A percentile compares a stretch with the other conserved stretches of the same genome.
Evolutionary conservation across 768 basidiomycete species (phyloP).

Genomic region (Scleroderma citrinum): DNA sequence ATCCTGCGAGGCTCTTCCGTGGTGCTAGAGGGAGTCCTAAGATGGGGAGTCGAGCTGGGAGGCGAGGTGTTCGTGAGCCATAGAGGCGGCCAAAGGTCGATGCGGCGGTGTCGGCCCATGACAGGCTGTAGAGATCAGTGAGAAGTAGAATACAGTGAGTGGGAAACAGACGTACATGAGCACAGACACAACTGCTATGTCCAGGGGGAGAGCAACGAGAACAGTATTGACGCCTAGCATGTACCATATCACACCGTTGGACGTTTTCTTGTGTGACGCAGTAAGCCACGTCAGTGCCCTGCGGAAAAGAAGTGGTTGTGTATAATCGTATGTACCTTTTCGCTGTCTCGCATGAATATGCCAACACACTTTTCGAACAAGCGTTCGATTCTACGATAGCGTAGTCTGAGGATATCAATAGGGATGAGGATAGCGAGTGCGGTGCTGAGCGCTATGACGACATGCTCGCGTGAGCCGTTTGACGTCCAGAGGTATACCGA

Average conservation of each 20-base stretch:
- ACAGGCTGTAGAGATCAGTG: constrained; percentile 49
- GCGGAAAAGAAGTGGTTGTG: neutral
- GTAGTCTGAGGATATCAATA: constrained; percentile 72
- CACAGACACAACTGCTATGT: constrained; percentile 85
- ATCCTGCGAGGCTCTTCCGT: constrained; percentile 82
- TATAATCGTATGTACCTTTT: constrained; percentile 46
- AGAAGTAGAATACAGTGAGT: neutral
- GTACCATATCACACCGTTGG: constrained; percentile 88
- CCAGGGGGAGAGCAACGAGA: constrained; percentile 70
- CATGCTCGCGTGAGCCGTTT: constrained; percentile 40
- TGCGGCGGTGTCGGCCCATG: constrained; percentile 94
- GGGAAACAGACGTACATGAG: constrained; percentile 58
- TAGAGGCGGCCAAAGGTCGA: constrained; percentile 88
- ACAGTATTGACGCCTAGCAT: constrained; percentile 80
- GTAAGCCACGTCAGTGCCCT: neutral
- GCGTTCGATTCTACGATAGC: constrained; percentile 55
- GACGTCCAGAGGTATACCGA: constrained; percentile 52
- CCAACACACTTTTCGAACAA: constrained; percentile 69
- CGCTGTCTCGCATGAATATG: constrained; percentile 85
- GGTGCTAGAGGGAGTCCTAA: constrained; percentile 65
- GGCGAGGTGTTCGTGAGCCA: constrained; percentile 59
- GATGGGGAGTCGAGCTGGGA: constrained; percentile 40
- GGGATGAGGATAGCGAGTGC: constrained; percentile 64
- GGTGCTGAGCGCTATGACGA: constrained; percentile 58
- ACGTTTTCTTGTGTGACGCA: constrained; percentile 42